Evolutionary conservation across 2,329 filamentous ascomycete species (phyloP).

Genomic region (Ambrosiella beaveri): DNA sequence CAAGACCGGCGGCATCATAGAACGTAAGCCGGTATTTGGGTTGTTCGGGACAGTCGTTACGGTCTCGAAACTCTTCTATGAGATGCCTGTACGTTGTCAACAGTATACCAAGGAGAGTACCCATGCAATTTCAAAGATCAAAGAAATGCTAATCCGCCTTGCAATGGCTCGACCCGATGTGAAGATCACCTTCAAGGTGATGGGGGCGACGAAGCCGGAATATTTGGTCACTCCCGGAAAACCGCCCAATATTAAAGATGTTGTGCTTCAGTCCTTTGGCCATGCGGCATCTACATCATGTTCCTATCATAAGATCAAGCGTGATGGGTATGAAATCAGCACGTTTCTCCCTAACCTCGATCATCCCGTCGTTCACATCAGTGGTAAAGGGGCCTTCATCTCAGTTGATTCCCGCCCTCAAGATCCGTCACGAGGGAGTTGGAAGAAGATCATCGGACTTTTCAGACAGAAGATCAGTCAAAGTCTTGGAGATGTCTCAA

Average conservation of each 20-base stretch:
- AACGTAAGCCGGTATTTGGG: conserved; percentile 26
- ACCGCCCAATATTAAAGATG: conserved; percentile 30
- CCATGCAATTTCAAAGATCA: conserved; percentile 40
- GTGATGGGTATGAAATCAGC: conserved; percentile 26
- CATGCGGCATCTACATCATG: conserved; percentile 38
- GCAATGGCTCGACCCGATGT: conserved; percentile 47
- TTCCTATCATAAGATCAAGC: conserved; percentile 22
- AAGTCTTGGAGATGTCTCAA: conserved; percentile 24
- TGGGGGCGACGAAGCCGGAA: conserved; percentile 31
- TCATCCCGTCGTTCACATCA: conserved; percentile 27
- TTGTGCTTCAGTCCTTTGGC: conserved; percentile 45
- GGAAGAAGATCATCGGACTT: conserved; percentile 38
- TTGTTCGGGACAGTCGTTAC: conserved; percentile 53
- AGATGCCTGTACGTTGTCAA: conserved; percentile 46
- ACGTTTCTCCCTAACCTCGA: conserved; percentile 39
- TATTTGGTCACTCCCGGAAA: conserved; percentile 37
- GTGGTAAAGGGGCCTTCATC: conserved; percentile 37
- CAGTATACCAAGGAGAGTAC: conserved; percentile 36
- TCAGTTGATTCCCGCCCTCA: conserved; percentile 54
- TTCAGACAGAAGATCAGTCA: conserved; percentile 34
- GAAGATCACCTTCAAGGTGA: conserved; percentile 41
- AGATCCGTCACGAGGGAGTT: conserved; percentile 32
- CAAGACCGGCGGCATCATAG: conserved; percentile 19
- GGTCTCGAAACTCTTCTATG: conserved; percentile 39
- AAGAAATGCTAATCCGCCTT: conserved; percentile 43